Percentiles rank a stretch among this genome's conserved stretches.
Conservation (phyloP, 495 filamentous ascomycete species). For the Penicillium psychrofluorescens region DNA sequence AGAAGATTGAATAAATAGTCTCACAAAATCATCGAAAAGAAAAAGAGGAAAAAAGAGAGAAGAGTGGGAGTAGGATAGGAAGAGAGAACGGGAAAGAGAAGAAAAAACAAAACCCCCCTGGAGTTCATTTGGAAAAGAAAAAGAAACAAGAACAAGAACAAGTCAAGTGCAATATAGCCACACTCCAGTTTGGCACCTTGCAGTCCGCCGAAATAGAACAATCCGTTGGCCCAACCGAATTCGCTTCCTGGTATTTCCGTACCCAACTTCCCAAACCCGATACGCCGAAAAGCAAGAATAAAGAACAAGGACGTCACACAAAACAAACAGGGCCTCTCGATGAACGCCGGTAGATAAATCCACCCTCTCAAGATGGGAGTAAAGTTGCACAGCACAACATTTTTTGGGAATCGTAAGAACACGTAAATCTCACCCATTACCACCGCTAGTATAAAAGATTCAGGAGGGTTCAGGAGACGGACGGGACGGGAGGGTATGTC, state of each 20-base stretch:
- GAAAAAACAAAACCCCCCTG: slow-evolving; percentile 1
- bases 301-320: slow-evolving; percentile 12
- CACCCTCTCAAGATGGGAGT: no score
- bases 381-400: slow-evolving; percentile 10
- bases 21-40: slow-evolving; percentile 15
- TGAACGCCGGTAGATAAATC: no score
- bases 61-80: no score
- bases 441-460: no score
- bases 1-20: slow-evolving; percentile 10
- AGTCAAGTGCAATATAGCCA: no score
- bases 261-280: slow-evolving; percentile 17
- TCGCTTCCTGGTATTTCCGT: slow-evolving; percentile 28
- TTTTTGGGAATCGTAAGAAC: slow-evolving; percentile 21
- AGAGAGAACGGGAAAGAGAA: not conserved
- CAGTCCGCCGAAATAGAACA: no score
- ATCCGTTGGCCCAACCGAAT: slow-evolving; percentile 14
- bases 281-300: slow-evolving; percentile 23
- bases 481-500: slow-evolving; percentile 18
- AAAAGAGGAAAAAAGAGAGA: not conserved
- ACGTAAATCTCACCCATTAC: slow-evolving; percentile 10
- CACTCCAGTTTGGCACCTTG: no score
- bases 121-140: slow-evolving; percentile 4
- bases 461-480: slow-evolving; percentile 14
- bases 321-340: not conserved
- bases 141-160: no score